Evolutionary conservation across 148 eudicot species (phyloP).

Genomic region (Silene conica): DNA sequence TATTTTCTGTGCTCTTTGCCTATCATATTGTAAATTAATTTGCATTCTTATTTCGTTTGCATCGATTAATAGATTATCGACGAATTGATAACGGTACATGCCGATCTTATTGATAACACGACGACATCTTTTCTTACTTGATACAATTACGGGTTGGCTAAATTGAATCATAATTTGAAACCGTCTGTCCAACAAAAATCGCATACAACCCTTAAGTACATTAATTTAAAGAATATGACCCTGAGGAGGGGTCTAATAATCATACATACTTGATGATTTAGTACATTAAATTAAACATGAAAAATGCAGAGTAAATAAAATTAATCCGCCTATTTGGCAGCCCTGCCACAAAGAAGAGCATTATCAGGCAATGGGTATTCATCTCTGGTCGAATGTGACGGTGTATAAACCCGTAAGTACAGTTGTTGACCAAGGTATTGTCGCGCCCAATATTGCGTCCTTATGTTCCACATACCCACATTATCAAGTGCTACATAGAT

Average conservation of each 20-base stretch:
- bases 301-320: not conserved
- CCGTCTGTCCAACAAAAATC: not conserved
- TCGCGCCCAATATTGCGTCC: slow-evolving; percentile 39
- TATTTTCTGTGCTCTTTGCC: too few relatives aligned
- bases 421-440: slow-evolving; percentile 39
- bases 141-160: too few relatives aligned
- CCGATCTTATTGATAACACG: too few relatives aligned
- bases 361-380: slow-evolving; percentile 36
- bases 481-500: slow-evolving; percentile 36
- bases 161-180: too few relatives aligned
- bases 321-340: not conserved
- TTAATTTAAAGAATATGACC: not conserved
- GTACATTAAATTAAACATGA: not conserved
- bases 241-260: slow-evolving; percentile 13
- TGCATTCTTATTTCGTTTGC: too few relatives aligned
- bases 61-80: too few relatives aligned
- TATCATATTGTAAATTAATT: too few relatives aligned
- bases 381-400: slow-evolving; percentile 28
- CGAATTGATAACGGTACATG: too few relatives aligned
- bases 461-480: slow-evolving; percentile 42
- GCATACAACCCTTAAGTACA: not conserved
- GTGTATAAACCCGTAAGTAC: slow-evolving; percentile 30
- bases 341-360: slow-evolving; percentile 35
- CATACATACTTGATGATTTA: slow-evolving; percentile 2
- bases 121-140: too few relatives aligned